Percentiles rank a stretch among this genome's conserved stretches.
Conservation (phyloP, 371 early-diverging fungal genomes). For the Syncephalastrum contaminatum region DNA sequence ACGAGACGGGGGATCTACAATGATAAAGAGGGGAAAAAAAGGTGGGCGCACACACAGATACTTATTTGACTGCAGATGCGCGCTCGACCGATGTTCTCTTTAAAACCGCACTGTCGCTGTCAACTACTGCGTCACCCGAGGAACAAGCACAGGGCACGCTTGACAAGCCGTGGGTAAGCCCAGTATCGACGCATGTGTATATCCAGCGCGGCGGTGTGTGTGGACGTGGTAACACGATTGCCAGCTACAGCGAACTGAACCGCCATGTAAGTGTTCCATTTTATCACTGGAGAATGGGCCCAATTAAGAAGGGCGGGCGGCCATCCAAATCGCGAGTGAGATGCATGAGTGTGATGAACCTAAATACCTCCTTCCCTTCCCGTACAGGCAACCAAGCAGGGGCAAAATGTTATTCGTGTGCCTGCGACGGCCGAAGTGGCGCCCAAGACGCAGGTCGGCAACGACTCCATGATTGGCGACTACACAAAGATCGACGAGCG, state of each 20-base stretch:
- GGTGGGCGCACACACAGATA: too few species aligned
- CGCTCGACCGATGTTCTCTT: constrained; percentile 14
- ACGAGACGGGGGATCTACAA: not conserved
- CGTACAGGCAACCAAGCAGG: constrained; percentile 56
- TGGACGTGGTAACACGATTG: constrained; percentile 83
- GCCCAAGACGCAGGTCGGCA: constrained; percentile 77
- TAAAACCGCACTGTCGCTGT: constrained; percentile 46
- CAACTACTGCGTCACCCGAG: constrained; percentile 36
- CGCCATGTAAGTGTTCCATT: constrained; percentile 62
- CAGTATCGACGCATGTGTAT: constrained; percentile 45
- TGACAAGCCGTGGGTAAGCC: constrained; percentile 13
- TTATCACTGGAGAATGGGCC: not conserved
- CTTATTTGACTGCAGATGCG: too few species aligned
- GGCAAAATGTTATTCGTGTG: constrained; percentile 53
- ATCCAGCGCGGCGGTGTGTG: constrained; percentile 53
- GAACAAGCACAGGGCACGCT: too few species aligned
- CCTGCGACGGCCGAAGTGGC: constrained; percentile 64
- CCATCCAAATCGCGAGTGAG: too few species aligned
- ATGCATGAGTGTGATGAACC: too few species aligned
- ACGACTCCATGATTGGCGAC: constrained; percentile 90
- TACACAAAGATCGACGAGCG: constrained; percentile 87
- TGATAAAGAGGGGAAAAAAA: too few species aligned
- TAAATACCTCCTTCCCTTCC: too few species aligned
- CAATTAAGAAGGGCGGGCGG: not conserved
- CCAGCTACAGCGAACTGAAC: constrained; percentile 84